These are phyloP conservation scores for Scutellaria barbata DNA, from an alignment of 257 asterid species.

Conservation along the genomic window DNA sequence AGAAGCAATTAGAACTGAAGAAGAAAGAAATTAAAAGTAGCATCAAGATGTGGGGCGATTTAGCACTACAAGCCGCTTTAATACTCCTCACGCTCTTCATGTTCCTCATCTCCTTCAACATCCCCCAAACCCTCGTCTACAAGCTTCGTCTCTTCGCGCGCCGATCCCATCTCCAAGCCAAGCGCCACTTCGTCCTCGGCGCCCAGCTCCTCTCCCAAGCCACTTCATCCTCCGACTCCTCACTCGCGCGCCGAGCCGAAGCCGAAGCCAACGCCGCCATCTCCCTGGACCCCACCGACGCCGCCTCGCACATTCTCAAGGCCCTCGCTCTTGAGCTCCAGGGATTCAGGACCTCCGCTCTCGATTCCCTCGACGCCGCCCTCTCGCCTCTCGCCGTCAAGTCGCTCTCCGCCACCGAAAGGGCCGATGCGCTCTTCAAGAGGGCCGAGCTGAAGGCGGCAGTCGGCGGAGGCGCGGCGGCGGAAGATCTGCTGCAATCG, in stretches of 20 bases:
- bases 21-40: not conserved
- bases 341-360: slow-evolving; percentile 66
- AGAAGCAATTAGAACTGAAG: not conserved
- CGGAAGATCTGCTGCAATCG: slow-evolving; percentile 62
- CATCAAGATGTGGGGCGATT: slow-evolving; percentile 55
- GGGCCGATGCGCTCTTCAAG: slow-evolving; percentile 65
- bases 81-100: slow-evolving; percentile 36
- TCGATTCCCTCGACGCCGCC: slow-evolving; percentile 70
- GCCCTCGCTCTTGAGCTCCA: slow-evolving; percentile 68
- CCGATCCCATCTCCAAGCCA: slow-evolving; percentile 55
- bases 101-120: slow-evolving; percentile 50
- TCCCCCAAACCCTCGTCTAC: slow-evolving; percentile 62
- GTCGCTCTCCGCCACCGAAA: slow-evolving; percentile 60
- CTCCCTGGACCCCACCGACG: slow-evolving; percentile 60
- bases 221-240: slow-evolving; percentile 38
- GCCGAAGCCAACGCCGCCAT: slow-evolving; percentile 68
- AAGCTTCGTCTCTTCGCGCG: slow-evolving; percentile 52
- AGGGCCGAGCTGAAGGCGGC: slow-evolving; percentile 63
- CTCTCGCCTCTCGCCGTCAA: slow-evolving; percentile 55
- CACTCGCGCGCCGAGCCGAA: slow-evolving; percentile 52
- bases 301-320: slow-evolving; percentile 70
- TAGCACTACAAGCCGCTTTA: slow-evolving; percentile 54
- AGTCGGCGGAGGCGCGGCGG: slow-evolving; percentile 48
- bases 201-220: slow-evolving; percentile 73
- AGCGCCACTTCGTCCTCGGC: slow-evolving; percentile 74